Evolutionary conservation across 768 basidiomycete species (phyloP).

Genomic region (Tricholoma terreum): DNA sequence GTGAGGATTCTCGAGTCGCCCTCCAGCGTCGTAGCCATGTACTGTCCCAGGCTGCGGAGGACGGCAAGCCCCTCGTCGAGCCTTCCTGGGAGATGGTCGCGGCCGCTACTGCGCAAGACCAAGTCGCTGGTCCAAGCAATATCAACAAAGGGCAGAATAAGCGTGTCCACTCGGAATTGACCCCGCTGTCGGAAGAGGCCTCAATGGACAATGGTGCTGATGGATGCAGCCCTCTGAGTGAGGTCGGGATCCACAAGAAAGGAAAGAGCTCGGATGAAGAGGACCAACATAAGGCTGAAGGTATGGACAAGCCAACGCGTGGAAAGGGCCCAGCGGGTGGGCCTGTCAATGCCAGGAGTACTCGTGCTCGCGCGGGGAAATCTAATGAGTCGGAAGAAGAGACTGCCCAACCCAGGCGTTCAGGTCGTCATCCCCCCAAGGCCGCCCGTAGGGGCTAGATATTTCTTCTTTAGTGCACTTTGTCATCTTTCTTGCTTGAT

Average conservation of each 20-base stretch:
- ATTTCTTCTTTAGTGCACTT: background rate
- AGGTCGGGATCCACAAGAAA: slow-evolving; percentile 6
- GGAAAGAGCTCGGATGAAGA: slow-evolving; percentile 10
- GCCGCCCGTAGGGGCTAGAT: slow-evolving; percentile 17
- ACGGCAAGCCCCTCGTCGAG: slow-evolving; percentile 37
- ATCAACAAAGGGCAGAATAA: slow-evolving; percentile 33
- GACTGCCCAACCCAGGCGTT: slow-evolving; percentile 27
- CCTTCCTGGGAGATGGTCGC: slow-evolving; percentile 59
- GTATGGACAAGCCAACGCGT: slow-evolving; percentile 9
- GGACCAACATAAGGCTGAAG: background rate
- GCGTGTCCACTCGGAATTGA: slow-evolving; percentile 41
- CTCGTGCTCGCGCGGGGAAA: slow-evolving; percentile 7
- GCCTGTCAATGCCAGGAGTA: slow-evolving; percentile 5
- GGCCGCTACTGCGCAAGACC: slow-evolving; percentile 31
- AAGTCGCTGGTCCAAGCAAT: slow-evolving; percentile 15
- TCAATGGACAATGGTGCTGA: slow-evolving; percentile 9
- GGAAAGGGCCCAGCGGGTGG: slow-evolving; percentile 12
- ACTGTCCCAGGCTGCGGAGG: slow-evolving; percentile 43
- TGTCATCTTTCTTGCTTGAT: background rate
- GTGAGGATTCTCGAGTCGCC: slow-evolving; percentile 29
- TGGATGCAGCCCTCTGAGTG: slow-evolving; percentile 8
- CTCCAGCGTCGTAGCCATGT: slow-evolving; percentile 51
- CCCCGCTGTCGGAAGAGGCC: slow-evolving; percentile 41
- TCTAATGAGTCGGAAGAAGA: slow-evolving; percentile 17
- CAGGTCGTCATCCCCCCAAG: slow-evolving; percentile 34